Evolutionary conservation across 495 filamentous ascomycete species (phyloP).

Genomic region (Trichoderma virens): DNA sequence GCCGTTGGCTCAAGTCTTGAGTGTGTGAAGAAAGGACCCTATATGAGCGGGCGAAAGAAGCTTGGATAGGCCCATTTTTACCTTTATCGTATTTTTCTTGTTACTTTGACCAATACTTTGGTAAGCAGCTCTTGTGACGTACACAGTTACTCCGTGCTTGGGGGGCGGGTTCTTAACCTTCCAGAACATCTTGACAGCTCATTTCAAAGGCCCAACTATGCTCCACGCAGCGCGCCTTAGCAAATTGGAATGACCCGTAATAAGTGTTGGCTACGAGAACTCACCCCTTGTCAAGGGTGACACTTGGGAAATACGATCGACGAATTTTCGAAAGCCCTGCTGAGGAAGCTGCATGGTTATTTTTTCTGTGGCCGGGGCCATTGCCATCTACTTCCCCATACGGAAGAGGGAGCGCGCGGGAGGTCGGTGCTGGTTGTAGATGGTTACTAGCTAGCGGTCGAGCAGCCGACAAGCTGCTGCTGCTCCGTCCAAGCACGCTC

Average conservation of each 20-base stretch:
- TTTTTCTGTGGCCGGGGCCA: background rate
- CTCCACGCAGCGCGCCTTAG: background rate
- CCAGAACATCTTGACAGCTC: conserved; percentile 6
- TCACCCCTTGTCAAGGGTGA: background rate
- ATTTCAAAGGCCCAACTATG: conserved; percentile 1
- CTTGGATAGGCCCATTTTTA: too few relatives aligned
- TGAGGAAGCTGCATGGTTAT: background rate
- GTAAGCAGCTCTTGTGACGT: too few relatives aligned
- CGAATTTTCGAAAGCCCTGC: background rate
- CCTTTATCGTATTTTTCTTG: too few relatives aligned
- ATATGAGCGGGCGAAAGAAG: too few relatives aligned
- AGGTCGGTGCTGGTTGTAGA: background rate
- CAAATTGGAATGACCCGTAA: background rate
- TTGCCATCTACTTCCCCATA: background rate
- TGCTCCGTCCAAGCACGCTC: background rate
- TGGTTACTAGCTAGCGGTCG: background rate
- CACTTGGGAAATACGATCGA: background rate
- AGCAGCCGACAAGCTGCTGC: background rate
- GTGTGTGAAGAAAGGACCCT: too few relatives aligned
- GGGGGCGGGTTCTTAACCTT: background rate
- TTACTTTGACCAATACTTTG: too few relatives aligned
- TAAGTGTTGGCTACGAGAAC: background rate
- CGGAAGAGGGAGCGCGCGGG: background rate
- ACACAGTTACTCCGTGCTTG: too few relatives aligned
- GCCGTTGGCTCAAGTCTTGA: too few relatives aligned